phyloP scores from a whole-genome alignment of 2,329 filamentous ascomycete genomes.

The Davidsoniella eucalypti region DNA sequence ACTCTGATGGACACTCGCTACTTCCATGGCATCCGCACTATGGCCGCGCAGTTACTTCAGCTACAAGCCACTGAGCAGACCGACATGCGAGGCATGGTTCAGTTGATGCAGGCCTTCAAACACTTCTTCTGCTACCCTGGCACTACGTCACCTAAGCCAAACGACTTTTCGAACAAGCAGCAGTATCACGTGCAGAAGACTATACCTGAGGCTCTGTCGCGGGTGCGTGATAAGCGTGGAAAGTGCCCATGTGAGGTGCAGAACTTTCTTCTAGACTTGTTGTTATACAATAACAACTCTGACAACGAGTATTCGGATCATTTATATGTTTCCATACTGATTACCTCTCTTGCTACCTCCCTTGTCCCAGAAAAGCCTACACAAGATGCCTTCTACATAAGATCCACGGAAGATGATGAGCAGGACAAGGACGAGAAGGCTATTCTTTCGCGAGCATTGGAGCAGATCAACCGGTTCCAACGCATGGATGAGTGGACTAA shows the following conservation, averaged over 20 bases:
- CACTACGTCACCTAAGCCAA: constrained; percentile 65
- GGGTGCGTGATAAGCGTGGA: constrained; percentile 54
- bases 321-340: constrained; percentile 69
- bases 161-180: constrained; percentile 79
- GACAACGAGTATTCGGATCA: constrained; percentile 81
- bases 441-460: constrained; percentile 36
- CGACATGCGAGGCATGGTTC: constrained; percentile 63
- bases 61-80: constrained; percentile 52
- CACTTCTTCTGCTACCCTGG: constrained; percentile 75
- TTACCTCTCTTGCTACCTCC: constrained; percentile 44
- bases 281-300: constrained; percentile 88
- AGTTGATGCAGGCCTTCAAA: constrained; percentile 73
- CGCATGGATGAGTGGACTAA: constrained; percentile 53
- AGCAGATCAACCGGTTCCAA: constrained; percentile 50
- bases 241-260: constrained; percentile 66
- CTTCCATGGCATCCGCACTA: constrained; percentile 78
- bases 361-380: constrained; percentile 32
- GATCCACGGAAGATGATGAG: constrained; percentile 21
- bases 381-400: constrained; percentile 15
- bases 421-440: constrained; percentile 28
- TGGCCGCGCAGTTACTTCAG: constrained; percentile 66
- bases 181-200: constrained; percentile 72
- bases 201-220: constrained; percentile 66
- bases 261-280: constrained; percentile 70
- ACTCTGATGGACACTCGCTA: constrained; percentile 86